Evolutionary conservation across 1,284 basidiomycete genomes (phyloP).

Genomic region (Trametes polyzona): DNA sequence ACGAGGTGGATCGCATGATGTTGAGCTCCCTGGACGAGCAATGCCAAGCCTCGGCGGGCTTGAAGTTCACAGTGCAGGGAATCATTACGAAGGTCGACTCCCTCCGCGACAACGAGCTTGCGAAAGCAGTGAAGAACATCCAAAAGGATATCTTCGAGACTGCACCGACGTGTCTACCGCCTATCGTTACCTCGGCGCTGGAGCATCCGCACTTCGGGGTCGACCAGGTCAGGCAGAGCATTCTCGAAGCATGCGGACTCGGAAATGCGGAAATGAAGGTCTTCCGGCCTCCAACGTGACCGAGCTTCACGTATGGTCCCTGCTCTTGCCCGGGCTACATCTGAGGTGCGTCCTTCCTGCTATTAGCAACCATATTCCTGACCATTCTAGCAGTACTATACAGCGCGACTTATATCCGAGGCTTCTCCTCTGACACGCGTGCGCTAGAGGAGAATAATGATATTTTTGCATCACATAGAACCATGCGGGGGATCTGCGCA

Average conservation of each 20-base stretch:
- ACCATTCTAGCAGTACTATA: background rate
- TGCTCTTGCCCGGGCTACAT: background rate
- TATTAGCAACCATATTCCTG: too few relatives aligned
- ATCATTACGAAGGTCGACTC: conserved; percentile 73
- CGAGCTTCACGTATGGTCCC: background rate
- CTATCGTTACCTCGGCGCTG: conserved; percentile 59
- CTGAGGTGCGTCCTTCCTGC: too few relatives aligned
- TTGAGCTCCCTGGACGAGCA: conserved; percentile 52
- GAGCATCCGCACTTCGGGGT: conserved; percentile 58
- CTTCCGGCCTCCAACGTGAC: conserved; percentile 4
- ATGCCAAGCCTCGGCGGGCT: conserved; percentile 41
- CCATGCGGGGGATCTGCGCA: conserved; percentile 8
- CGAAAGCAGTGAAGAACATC: conserved; percentile 36
- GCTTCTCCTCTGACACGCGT: background rate
- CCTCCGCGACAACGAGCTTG: conserved; percentile 40
- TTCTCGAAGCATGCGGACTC: conserved; percentile 56
- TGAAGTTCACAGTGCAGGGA: conserved; percentile 63
- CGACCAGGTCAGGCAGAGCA: conserved; percentile 56
- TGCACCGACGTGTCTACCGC: conserved; percentile 65
- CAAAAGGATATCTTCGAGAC: conserved; percentile 48
- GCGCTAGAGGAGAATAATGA: background rate
- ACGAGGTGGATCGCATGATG: conserved; percentile 62
- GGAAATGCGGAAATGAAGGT: conserved; percentile 17
- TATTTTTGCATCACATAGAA: background rate
- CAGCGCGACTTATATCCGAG: conserved; percentile 4